Evolutionary conservation across 805 yeast species (phyloP).

Genomic region (Hyphopichia homilentoma): DNA sequence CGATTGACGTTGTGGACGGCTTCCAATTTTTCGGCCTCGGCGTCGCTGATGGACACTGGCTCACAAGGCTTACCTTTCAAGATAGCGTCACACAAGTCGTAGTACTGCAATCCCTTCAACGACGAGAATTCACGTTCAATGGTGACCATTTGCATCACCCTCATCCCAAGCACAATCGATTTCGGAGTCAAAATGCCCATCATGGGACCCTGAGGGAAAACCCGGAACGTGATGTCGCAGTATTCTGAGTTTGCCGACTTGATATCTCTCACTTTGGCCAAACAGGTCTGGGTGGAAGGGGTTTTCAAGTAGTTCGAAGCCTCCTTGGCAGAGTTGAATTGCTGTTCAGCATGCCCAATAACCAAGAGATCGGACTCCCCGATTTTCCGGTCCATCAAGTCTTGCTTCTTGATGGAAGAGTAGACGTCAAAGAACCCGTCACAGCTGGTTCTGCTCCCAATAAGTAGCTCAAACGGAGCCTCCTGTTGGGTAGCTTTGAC

Average conservation of each 20-base stretch:
- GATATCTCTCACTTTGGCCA: constrained; percentile 77
- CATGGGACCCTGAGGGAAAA: constrained; percentile 52
- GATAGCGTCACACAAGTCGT: constrained; percentile 69
- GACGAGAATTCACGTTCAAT: constrained; percentile 91
- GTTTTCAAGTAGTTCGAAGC: constrained; percentile 21
- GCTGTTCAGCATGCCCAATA: constrained; percentile 36
- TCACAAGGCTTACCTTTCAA: constrained; percentile 59
- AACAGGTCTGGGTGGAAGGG: constrained; percentile 48
- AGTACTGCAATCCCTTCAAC: constrained; percentile 74
- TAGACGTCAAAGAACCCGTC: constrained; percentile 87
- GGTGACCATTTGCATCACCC: constrained; percentile 83
- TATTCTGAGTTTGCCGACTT: constrained; percentile 62
- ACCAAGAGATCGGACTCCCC: constrained; percentile 78
- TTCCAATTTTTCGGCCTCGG: constrained; percentile 39
- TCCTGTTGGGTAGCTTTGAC: constrained; percentile 61
- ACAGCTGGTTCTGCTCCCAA: constrained; percentile 79
- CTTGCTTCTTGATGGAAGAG: constrained; percentile 58
- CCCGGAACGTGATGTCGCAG: constrained; percentile 72
- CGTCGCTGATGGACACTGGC: constrained; percentile 31
- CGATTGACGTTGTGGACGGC: constrained; percentile 60
- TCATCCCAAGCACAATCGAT: constrained; percentile 60
- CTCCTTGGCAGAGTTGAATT: constrained; percentile 9
- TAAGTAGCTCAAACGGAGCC: constrained; percentile 58
- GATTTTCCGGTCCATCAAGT: constrained; percentile 48
- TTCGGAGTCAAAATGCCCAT: constrained; percentile 58